Evolutionary conservation across 176 grass and related monocot genomes (phyloP).

Genomic region (Carex littledalei): DNA sequence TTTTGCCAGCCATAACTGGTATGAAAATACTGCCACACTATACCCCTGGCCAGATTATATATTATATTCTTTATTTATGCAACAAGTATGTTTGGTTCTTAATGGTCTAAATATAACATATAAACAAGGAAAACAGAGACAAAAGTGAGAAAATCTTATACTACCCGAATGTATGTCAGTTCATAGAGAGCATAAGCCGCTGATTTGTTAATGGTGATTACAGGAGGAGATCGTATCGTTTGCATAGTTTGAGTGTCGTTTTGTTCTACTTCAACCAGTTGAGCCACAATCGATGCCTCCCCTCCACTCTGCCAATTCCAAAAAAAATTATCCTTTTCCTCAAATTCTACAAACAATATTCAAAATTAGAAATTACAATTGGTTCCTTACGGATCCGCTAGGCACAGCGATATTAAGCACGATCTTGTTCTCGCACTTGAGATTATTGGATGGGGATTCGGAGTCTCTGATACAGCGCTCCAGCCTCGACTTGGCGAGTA

Average conservation of each 20-base stretch:
- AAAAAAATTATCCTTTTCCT: neutral
- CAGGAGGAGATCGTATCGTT: conserved; percentile 38
- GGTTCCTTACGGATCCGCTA: conserved; percentile 40
- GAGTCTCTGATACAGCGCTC: conserved; percentile 40
- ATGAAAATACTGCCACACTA: neutral
- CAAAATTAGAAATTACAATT: neutral
- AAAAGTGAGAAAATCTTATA: neutral
- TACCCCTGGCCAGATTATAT: neutral
- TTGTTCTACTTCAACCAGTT: conserved; percentile 52
- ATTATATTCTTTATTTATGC: neutral
- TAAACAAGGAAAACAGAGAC: neutral
- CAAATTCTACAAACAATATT: neutral
- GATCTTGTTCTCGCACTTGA: conserved; percentile 56
- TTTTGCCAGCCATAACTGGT: neutral
- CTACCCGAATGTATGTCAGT: conserved; percentile 60
- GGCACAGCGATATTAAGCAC: conserved; percentile 65
- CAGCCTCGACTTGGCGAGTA: conserved; percentile 68
- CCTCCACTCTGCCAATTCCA: conserved; percentile 49
- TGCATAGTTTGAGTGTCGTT: conserved; percentile 32
- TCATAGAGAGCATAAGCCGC: conserved; percentile 44
- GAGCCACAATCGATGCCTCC: conserved; percentile 64
- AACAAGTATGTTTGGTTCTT: neutral
- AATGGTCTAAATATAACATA: neutral
- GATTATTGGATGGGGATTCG: conserved; percentile 23
- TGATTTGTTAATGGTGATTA: conserved; percentile 69